Evolutionary conservation across 2,329 filamentous ascomycete genomes (phyloP).

Genomic region (Phyllosticta paracitricarpa): DNA sequence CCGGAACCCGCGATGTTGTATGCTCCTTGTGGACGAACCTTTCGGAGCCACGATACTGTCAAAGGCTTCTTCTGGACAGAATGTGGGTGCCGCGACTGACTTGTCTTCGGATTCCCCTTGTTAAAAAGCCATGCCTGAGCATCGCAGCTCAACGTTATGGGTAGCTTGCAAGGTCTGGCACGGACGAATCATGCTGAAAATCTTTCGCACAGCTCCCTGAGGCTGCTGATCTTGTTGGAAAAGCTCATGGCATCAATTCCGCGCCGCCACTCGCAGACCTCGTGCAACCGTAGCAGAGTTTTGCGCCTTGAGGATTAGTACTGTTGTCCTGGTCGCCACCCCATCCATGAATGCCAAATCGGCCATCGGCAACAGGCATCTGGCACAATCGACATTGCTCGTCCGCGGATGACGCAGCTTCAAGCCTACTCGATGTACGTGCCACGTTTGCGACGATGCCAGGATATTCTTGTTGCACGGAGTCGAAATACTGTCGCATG

Average conservation of each 20-base stretch:
- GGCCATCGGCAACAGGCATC: constrained; percentile 53
- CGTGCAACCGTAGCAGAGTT: constrained; percentile 9
- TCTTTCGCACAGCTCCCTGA: no score
- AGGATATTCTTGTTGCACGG: constrained; percentile 76
- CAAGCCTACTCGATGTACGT: constrained; percentile 75
- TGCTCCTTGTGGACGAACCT: no score
- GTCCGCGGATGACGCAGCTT: constrained; percentile 29
- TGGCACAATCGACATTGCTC: constrained; percentile 57
- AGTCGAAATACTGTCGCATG: constrained; percentile 79
- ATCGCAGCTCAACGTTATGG: no score
- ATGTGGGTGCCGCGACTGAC: no score
- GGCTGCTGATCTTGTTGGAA: not conserved
- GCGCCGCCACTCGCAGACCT: constrained; percentile 5
- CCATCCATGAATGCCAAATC: constrained; percentile 53
- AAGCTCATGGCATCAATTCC: constrained; percentile 2
- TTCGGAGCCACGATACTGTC: no score
- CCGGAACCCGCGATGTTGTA: no score
- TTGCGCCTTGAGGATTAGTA: not conserved
- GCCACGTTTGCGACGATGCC: constrained; percentile 94
- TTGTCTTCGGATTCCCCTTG: no score
- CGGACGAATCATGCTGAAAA: no score
- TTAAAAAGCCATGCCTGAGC: no score
- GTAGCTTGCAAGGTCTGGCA: no score
- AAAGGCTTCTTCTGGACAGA: no score
- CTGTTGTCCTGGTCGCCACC: constrained; percentile 38